A percentile compares a stretch with the other conserved stretches of the same genome.
phyloP scores from a whole-genome alignment of 2,329 filamentous ascomycete genomes.

The Epichloe gansuensis region DNA sequence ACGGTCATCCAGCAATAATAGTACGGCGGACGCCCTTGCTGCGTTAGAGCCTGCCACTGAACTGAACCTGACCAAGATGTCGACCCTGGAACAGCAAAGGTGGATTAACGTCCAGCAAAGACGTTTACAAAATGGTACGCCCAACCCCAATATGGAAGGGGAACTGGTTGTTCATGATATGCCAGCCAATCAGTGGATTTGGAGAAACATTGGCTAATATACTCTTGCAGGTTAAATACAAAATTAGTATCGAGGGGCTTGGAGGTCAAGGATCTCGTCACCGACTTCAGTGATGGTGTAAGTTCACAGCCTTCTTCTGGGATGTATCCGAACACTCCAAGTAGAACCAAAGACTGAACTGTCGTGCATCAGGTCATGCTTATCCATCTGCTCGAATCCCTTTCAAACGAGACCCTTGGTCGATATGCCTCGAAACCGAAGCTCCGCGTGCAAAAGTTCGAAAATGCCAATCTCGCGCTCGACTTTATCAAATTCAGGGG shows the following conservation, averaged over 20 bases:
- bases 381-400: constrained; percentile 92
- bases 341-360: constrained; percentile 2
- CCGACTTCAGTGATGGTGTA: constrained; percentile 88
- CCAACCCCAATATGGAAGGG: background rate
- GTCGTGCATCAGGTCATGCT: constrained; percentile 58
- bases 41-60: constrained; percentile 37
- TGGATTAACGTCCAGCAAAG: constrained; percentile 82
- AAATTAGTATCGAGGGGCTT: constrained; percentile 73
- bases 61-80: constrained; percentile 45
- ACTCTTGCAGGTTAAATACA: constrained; percentile 67
- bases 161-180: background rate
- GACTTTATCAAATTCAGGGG: constrained; percentile 84
- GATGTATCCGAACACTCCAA: background rate
- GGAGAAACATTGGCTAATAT: background rate
- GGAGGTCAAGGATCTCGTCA: constrained; percentile 75
- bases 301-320: constrained; percentile 24
- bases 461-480: constrained; percentile 93
- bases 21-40: constrained; percentile 29
- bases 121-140: constrained; percentile 88
- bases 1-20: constrained; percentile 20
- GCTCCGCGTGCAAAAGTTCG: constrained; percentile 89
- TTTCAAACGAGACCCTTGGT: constrained; percentile 86
- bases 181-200: background rate
- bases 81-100: constrained; percentile 50
- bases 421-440: constrained; percentile 95